These are phyloP conservation scores for Leccinum imitatum DNA, from an alignment of 768 basidiomycete genomes.

Conservation along the genomic window DNA sequence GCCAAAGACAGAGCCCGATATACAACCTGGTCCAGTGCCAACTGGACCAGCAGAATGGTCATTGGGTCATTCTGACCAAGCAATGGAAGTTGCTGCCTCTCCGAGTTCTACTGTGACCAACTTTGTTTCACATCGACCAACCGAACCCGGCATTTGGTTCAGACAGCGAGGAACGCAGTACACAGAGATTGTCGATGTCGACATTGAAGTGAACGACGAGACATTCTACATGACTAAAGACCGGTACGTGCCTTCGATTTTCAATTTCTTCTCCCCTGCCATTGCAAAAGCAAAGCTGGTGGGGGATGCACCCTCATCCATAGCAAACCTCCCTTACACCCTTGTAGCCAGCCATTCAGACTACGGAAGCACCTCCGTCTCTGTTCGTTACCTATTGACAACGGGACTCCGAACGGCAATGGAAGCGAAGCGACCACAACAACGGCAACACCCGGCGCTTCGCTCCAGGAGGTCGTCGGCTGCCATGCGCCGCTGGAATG, in stretches of 20 bases:
- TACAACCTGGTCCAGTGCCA: not conserved
- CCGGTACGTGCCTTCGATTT: constrained; percentile 13
- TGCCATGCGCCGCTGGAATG: constrained; percentile 31
- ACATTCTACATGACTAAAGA: constrained; percentile 21
- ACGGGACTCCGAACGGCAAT: not conserved
- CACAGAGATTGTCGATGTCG: constrained; percentile 25
- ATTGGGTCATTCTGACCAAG: not conserved
- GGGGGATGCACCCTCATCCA: not conserved
- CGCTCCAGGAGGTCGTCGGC: constrained; percentile 10
- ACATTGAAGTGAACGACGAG: constrained; percentile 20
- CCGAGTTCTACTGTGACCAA: not conserved
- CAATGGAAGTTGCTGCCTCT: not conserved
- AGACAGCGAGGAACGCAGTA: constrained; percentile 17
- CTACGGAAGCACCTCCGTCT: constrained; percentile 22
- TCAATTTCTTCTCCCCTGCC: not conserved
- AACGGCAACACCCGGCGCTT: not conserved
- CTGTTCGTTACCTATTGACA: constrained; percentile 19
- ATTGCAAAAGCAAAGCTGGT: not conserved
- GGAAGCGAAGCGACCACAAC: not conserved
- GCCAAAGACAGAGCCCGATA: constrained; percentile 1
- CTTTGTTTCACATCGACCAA: constrained; percentile 16
- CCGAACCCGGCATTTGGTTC: constrained; percentile 29
- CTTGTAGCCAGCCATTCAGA: constrained; percentile 7
- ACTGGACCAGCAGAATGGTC: constrained; percentile 2
- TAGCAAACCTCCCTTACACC: not conserved